Conservation (phyloP, 164 flowering plant species). For the Chimonanthus salicifolius region DNA sequence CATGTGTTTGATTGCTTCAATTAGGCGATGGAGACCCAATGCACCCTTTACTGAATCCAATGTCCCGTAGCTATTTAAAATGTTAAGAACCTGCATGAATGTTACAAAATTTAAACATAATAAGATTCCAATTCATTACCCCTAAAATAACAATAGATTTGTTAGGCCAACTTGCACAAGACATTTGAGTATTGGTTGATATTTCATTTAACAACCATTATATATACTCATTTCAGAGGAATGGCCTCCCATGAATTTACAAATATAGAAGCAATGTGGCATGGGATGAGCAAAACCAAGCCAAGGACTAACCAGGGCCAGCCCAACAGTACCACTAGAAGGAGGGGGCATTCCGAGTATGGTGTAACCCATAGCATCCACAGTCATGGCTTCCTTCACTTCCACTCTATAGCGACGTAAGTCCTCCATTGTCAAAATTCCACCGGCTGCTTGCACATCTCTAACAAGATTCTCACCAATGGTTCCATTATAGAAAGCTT, state of each 20-base stretch:
- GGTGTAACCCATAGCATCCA: slow-evolving; percentile 61
- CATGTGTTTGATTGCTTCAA: slow-evolving; percentile 91
- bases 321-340: slow-evolving; percentile 87
- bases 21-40: slow-evolving; percentile 71
- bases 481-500: slow-evolving; percentile 66
- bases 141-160: background rate
- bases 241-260: background rate
- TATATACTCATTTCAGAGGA: background rate
- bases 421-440: slow-evolving; percentile 91
- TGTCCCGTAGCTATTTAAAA: slow-evolving; percentile 57
- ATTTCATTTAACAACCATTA: background rate
- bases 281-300: background rate
- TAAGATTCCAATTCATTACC: background rate
- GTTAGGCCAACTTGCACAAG: background rate
- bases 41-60: slow-evolving; percentile 46
- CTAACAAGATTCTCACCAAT: slow-evolving; percentile 64
- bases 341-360: slow-evolving; percentile 95
- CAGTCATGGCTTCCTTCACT: slow-evolving; percentile 53
- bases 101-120: background rate
- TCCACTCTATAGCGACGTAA: slow-evolving; percentile 61
- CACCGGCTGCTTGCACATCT: slow-evolving; percentile 79
- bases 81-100: slow-evolving; percentile 59
- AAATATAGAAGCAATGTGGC: background rate
- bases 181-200: background rate
- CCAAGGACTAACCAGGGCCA: slow-evolving; percentile 52